A percentile compares a stretch with the other conserved stretches of the same genome.
Evolutionary conservation across 371 early-diverging fungal genomes (phyloP).

Genomic region (Mortierella sp.): DNA sequence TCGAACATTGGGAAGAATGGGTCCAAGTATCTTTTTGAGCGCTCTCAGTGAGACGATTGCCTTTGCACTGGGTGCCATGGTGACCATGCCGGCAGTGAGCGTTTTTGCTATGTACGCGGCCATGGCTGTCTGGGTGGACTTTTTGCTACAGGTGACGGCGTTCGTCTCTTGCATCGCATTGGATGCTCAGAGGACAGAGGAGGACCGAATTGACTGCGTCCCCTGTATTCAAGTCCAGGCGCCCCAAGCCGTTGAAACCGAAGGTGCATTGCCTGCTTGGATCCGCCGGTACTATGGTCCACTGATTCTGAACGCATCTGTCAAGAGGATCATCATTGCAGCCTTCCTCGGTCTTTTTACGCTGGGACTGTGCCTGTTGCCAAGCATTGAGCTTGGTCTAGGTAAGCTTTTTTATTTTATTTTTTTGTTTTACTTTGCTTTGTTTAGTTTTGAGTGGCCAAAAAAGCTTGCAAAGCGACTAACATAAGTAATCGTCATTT

Average conservation of each 20-base stretch:
- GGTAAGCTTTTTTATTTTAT: conserved; percentile 13
- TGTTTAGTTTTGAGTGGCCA: too few relatives aligned
- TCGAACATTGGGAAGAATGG: conserved; percentile 70
- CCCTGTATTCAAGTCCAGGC: conserved; percentile 70
- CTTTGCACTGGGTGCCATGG: conserved; percentile 75
- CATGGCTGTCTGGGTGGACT: conserved; percentile 77
- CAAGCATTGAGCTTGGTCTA: conserved; percentile 66
- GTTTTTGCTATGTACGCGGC: conserved; percentile 81
- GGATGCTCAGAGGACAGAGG: conserved; percentile 70
- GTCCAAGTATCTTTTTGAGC: conserved; percentile 77
- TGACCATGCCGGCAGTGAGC: conserved; percentile 84
- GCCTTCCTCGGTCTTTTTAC: conserved; percentile 68
- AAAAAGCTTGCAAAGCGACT: too few relatives aligned
- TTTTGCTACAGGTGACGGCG: conserved; percentile 77
- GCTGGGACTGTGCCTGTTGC: conserved; percentile 59
- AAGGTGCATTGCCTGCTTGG: conserved; percentile 62
- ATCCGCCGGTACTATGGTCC: conserved; percentile 70
- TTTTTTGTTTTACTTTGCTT: neutral
- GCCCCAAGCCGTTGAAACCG: conserved; percentile 61
- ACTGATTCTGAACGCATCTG: conserved; percentile 58
- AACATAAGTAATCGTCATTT: neutral
- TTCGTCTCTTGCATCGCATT: conserved; percentile 76
- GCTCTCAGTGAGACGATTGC: conserved; percentile 78
- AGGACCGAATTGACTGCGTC: conserved; percentile 71
- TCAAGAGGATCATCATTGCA: conserved; percentile 60